A percentile compares a stretch with the other conserved stretches of the same genome.
Conservation (phyloP, 331 rosid genomes). For the Quercus lobata region DNA sequence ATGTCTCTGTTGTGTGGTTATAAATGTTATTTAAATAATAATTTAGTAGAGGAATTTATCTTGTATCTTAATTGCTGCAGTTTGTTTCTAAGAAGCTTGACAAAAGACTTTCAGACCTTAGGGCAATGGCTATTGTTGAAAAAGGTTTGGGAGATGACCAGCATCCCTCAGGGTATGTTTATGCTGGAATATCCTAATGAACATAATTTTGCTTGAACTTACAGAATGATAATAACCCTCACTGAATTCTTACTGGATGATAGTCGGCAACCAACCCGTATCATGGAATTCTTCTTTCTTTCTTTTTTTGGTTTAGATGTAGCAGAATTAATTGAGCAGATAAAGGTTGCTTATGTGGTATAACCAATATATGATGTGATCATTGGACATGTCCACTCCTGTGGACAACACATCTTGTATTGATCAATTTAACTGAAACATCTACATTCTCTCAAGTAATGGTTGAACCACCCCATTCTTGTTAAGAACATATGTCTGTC, state of each 20-base stretch:
- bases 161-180: slow-evolving; percentile 89
- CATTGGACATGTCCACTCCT: too few relatives aligned
- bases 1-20: not conserved
- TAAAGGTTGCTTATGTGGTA: not conserved
- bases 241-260: not conserved
- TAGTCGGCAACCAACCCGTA: too few relatives aligned
- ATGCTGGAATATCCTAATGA: not conserved
- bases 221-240: not conserved
- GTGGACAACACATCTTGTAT: not conserved
- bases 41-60: not conserved
- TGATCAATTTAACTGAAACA: not conserved
- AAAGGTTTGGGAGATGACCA: slow-evolving; percentile 97
- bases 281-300: too few relatives aligned
- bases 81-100: slow-evolving; percentile 97
- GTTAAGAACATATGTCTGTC: slow-evolving; percentile 91
- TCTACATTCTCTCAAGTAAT: not conserved
- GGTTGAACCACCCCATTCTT: slow-evolving; percentile 85
- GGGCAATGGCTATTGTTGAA: slow-evolving; percentile 62
- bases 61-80: slow-evolving; percentile 35
- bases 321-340: not conserved
- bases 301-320: too few relatives aligned
- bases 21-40: not conserved
- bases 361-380: not conserved
- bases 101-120: slow-evolving; percentile 78
- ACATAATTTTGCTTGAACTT: slow-evolving; percentile 12